These are phyloP conservation scores for Aaosphaeria arxii DNA, from an alignment of 2,329 filamentous ascomycete species.

Conservation along the genomic window DNA sequence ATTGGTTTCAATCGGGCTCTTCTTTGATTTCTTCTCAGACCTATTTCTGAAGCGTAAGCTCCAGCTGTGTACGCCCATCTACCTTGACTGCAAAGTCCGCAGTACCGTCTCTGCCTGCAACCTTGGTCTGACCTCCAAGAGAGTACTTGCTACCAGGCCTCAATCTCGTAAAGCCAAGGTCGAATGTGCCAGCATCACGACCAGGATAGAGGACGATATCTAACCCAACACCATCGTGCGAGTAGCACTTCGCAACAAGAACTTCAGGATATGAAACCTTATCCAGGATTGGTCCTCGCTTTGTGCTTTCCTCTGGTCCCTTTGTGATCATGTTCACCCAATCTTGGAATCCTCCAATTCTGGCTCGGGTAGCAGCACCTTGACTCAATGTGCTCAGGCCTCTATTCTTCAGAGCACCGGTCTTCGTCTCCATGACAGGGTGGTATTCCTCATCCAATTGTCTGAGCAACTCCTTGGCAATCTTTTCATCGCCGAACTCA, in stretches of 20 bases:
- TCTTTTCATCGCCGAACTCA: slow-evolving; percentile 12
- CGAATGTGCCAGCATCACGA: slow-evolving; percentile 5
- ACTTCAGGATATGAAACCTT: slow-evolving; percentile 11
- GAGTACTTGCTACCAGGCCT: slow-evolving; percentile 5
- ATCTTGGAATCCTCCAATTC: slow-evolving; percentile 7
- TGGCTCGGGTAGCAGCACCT: slow-evolving; percentile 1
- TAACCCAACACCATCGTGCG: slow-evolving; percentile 8
- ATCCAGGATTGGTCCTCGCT: slow-evolving; percentile 9
- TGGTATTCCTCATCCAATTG: slow-evolving; percentile 11
- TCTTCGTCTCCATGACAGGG: slow-evolving; percentile 8
- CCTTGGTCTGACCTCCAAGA: slow-evolving; percentile 1
- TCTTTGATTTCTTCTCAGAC: too few relatives aligned
- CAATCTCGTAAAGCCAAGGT: slow-evolving; percentile 12
- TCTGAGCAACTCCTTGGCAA: slow-evolving; percentile 8
- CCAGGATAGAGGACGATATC: slow-evolving; percentile 12
- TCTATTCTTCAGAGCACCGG: slow-evolving; percentile 11
- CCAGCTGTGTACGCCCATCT: slow-evolving; percentile 7
- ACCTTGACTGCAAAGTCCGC: slow-evolving; percentile 4
- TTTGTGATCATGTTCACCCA: slow-evolving; percentile 8
- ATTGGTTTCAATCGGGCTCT: too few relatives aligned
- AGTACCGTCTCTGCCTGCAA: slow-evolving; percentile 4
- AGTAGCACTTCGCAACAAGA: slow-evolving; percentile 11
- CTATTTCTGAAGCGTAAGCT: slow-evolving; percentile 1
- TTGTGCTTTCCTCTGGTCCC: slow-evolving; percentile 8
- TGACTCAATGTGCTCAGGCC: slow-evolving; percentile 6